Evolutionary conservation across 495 filamentous ascomycete genomes (phyloP).

Genomic region (Neurospora sp.): DNA sequence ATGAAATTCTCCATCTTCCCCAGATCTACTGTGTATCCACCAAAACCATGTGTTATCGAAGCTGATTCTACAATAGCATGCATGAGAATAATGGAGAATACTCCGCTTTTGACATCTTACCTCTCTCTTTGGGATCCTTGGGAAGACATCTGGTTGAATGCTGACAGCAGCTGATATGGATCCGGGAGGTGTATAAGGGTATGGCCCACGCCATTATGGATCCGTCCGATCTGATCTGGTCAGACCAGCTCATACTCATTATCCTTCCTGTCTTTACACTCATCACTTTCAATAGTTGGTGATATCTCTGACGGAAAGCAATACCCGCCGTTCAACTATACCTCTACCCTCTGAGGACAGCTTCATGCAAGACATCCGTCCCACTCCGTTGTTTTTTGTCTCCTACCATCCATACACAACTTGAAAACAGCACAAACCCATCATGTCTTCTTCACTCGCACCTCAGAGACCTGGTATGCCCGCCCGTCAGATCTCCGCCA

Average conservation of each 20-base stretch:
- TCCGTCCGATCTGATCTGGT: background rate
- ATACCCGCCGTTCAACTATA: background rate
- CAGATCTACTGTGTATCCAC: background rate
- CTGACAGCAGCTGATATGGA: background rate
- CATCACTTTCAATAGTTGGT: background rate
- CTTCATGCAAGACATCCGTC: background rate
- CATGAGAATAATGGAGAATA: background rate
- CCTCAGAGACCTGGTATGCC: constrained; percentile 15
- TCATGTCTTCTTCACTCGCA: constrained; percentile 6
- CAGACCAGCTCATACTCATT: background rate
- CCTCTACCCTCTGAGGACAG: background rate
- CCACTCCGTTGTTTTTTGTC: background rate
- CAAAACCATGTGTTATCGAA: background rate
- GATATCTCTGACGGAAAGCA: background rate
- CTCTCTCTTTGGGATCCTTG: background rate
- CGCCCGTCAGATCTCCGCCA: constrained; percentile 17
- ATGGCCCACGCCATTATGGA: background rate
- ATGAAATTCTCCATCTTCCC: background rate
- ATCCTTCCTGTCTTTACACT: background rate
- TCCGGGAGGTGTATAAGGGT: background rate
- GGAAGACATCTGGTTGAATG: background rate
- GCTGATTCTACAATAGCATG: background rate
- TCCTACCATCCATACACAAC: background rate
- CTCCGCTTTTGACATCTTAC: background rate
- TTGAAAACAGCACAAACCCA: background rate